A percentile compares a stretch with the other conserved stretches of the same genome.
Conservation (phyloP, 441 rosid species). For the Pelargonium australe region DNA sequence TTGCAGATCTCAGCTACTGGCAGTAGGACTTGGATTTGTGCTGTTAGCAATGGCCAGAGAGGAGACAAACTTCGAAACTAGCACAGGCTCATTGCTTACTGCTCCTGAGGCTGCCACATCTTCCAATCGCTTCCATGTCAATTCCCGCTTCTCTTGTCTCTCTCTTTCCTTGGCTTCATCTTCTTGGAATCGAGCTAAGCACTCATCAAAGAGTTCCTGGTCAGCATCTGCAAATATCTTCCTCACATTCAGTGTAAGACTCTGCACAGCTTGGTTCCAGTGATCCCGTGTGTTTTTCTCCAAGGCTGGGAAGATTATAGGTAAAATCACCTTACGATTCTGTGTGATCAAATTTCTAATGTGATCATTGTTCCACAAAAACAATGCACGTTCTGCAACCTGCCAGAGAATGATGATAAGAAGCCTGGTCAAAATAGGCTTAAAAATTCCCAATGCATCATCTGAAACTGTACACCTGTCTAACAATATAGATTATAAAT, state of each 20-base stretch:
- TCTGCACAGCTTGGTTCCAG: conserved; percentile 93
- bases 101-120: conserved; percentile 59
- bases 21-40: conserved; percentile 33
- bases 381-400: conserved; percentile 92
- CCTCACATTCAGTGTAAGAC: conserved; percentile 68
- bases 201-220: conserved; percentile 62
- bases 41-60: conserved; percentile 40
- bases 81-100: conserved; percentile 55
- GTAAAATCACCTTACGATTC: conserved; percentile 58
- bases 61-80: conserved; percentile 46
- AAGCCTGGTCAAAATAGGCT: not conserved
- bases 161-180: conserved; percentile 51
- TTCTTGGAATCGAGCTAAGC: conserved; percentile 56
- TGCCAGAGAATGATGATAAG: conserved; percentile 26
- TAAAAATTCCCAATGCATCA: not conserved
- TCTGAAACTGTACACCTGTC: not conserved
- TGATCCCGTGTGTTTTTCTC: conserved; percentile 67
- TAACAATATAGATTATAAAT: not conserved
- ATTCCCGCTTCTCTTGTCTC: conserved; percentile 45
- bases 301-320: conserved; percentile 71
- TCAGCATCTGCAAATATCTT: conserved; percentile 70
- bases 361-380: conserved; percentile 91
- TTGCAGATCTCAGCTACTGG: conserved; percentile 38
- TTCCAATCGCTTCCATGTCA: conserved; percentile 70
- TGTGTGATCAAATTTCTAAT: conserved; percentile 63